These are phyloP conservation scores for Cercospora berteroae DNA, from an alignment of 2,329 filamentous ascomycete species.

Conservation along the genomic window DNA sequence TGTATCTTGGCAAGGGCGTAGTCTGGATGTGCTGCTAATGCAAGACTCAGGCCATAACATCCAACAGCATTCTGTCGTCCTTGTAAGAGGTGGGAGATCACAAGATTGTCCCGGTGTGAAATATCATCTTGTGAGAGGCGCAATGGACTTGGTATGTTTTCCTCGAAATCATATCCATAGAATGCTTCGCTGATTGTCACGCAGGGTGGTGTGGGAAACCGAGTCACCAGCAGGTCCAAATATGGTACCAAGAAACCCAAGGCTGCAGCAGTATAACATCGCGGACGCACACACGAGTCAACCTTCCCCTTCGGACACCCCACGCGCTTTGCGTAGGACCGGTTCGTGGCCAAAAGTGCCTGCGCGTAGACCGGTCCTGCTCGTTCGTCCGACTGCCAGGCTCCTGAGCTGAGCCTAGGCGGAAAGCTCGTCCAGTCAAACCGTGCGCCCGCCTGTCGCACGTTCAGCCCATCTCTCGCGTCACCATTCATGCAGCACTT, in stretches of 20 bases:
- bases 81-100: constrained; percentile 86
- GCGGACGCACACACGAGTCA: background rate
- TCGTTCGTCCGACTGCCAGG: background rate
- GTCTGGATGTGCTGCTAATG: constrained; percentile 17
- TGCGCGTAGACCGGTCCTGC: background rate
- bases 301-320: background rate
- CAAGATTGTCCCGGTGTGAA: constrained; percentile 99
- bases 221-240: constrained; percentile 84
- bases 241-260: constrained; percentile 99
- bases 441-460: background rate
- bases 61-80: constrained; percentile 95
- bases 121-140: constrained; percentile 88
- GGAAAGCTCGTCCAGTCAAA: background rate
- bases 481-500: background rate
- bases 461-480: background rate
- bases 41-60: constrained; percentile 74
- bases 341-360: background rate
- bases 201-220: constrained; percentile 84
- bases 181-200: constrained; percentile 7
- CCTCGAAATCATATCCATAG: background rate
- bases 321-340: background rate
- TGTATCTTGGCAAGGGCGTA: constrained; percentile 23
- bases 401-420: background rate
- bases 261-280: constrained; percentile 53
- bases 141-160: constrained; percentile 80